Conservation (phyloP, 2,329 filamentous ascomycete genomes). For the Paramyrothecium roridum region DNA sequence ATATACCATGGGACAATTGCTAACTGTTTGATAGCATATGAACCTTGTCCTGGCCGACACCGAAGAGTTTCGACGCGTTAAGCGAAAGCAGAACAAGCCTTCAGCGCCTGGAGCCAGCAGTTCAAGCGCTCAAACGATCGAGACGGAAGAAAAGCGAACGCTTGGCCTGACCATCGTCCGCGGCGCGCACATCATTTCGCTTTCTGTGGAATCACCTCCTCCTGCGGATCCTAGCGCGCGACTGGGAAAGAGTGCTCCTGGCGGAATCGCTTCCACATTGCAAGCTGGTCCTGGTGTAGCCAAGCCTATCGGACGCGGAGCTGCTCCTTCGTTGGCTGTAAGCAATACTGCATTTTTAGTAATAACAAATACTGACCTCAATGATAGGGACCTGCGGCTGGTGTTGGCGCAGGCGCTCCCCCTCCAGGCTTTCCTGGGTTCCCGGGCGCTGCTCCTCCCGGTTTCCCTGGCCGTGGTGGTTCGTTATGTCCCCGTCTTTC, state of each 20-base stretch:
- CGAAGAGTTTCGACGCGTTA: conserved; percentile 92
- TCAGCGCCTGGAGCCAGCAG: conserved; percentile 61
- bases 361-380: conserved; percentile 13
- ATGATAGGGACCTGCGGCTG: conserved; percentile 71
- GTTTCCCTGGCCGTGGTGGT: conserved; percentile 51
- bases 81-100: conserved; percentile 76
- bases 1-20: background rate
- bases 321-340: conserved; percentile 71
- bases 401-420: conserved; percentile 71
- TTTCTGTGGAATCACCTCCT: conserved; percentile 93
- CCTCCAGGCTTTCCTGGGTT: conserved; percentile 57
- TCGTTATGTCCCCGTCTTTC: conserved; percentile 26
- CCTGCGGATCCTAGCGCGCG: conserved; percentile 89
- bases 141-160: conserved; percentile 96
- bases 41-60: conserved; percentile 98
- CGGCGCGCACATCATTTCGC: conserved; percentile 89
- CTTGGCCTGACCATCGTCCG: conserved; percentile 92
- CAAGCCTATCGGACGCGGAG: conserved; percentile 84
- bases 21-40: conserved; percentile 70
- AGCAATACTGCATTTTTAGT: conserved; percentile 14
- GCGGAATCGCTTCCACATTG: conserved; percentile 67
- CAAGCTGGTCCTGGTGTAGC: conserved; percentile 85
- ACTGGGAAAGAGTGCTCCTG: conserved; percentile 72
- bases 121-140: conserved; percentile 64
- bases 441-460: conserved; percentile 40